Base-by-base conservation (phyloP, 73 alveolate genomes). In the Effrenium voratum region DNA sequence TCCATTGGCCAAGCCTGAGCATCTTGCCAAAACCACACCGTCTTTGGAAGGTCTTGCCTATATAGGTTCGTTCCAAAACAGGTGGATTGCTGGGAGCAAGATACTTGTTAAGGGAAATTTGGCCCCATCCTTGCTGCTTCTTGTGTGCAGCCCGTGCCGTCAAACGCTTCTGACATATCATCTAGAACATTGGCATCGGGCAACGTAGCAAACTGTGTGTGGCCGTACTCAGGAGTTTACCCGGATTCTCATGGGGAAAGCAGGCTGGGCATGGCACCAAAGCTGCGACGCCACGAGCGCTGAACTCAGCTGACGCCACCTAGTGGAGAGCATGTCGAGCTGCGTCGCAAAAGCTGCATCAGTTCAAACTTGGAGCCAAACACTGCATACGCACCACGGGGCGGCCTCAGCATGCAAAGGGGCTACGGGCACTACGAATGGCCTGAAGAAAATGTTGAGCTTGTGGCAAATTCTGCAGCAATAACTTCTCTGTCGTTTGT, bases 201-300 rank as follows among this genome's bases (percentile, higher is more conserved):
- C n/a, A n/a, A n/a, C n/a, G n/a, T n/a, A n/a, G n/a, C n/a, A n/a
- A n/a, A n/a, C n/a, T n/a, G n/a, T n/a, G n/a, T n/a, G n/a, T n/a
- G n/a, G n/a, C n/a, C n/a, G n/a, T 55, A 22, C 30, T 55, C 68
- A 55, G 68, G 68, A 55, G 12, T 55, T 30, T 57, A 1, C 28
- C 72, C 16, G 28, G 0, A 57, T 30, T 57, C n/a, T 30, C 16
- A 22, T 57, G 72, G 28, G 28, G n/a, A 57, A 30, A 57, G 1
- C 72, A 5, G 49, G 10, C 47, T 10, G n/a, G 57, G 57, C 45
- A 32, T 30, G 80, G 34, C 16, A 16, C 80, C 93, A 82, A 2
- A 82, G 44, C 40, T 84, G 80, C n/a, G 93, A 52, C 68, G 93
- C 68, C 43, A 84, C 93, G 60, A 84, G 36, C 44, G 93, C 79